Base-by-base conservation (phyloP, 2,329 filamentous ascomycete species). In the Cryphonectria parasitica region DNA sequence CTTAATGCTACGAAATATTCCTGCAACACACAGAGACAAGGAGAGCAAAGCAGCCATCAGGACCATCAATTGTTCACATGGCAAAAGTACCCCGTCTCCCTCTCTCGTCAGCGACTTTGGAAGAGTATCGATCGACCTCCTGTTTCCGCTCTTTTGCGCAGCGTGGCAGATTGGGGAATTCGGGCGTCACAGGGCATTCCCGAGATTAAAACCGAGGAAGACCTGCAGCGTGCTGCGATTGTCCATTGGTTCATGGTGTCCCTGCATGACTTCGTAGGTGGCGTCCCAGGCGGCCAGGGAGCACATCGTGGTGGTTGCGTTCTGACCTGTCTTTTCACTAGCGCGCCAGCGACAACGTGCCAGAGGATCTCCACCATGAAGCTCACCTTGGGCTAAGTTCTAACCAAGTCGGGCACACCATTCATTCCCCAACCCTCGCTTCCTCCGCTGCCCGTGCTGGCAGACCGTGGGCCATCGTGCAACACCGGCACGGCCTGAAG, bases 271-370 rank as follows among this genome's bases (percentile, higher is more conserved):
- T 36, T 10, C 25, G 68, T 60, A 56, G 36, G 68, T 68, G 61
- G 68, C 71, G 71, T 56, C 66, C 61, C 62, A 54, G 60, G 58
- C 52, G 28, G 49, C 64, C 31, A 70, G 52, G 67, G 43, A 31
- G 49, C 25, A 60, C 66, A 72, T 63, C 62, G 62, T 68, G 62
- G 45, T 54, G 68, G 68, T 70, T 70, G 71, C 65, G 68, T 65
- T 41, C 49, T 68, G 43, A 70, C 65, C 68, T 70, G 62, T 67
- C 45, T 49, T 68, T 36, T 58, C 54, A 43, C 67, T 67, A 71
- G 60, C 66, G 41, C 58, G 56, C 34, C 41, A 65, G 58, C 45
- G 64, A 69, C 67, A 65, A 66, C 68, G 68, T 70, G 68, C 71
- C 71, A 70, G 56, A 62, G 63, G 43, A 64, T 69, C 45, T 43